A percentile compares a stretch with the other conserved stretches of the same genome.
Conservation (phyloP, 352 stramenopile species). For the Elongisporangium undulatum region DNA sequence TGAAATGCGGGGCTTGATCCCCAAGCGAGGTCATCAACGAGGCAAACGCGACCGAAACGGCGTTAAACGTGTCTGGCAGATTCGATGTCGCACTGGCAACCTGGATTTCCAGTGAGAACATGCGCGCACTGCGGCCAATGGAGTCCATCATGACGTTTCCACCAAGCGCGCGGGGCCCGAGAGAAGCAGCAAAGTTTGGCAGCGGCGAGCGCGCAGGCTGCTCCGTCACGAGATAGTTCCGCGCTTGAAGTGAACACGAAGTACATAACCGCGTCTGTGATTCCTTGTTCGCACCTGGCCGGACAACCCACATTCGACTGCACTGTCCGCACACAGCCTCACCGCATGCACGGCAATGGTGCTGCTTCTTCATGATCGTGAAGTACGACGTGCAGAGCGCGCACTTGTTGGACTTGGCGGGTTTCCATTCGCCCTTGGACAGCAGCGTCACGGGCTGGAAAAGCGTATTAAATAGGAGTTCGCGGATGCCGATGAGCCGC, state of each 20-base stretch:
- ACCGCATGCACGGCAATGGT: conserved; percentile 80
- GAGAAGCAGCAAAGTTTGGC: conserved; percentile 3
- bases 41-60: conserved; percentile 48
- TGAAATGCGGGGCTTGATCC: conserved; percentile 66
- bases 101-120: conserved; percentile 39
- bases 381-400: conserved; percentile 63
- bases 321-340: conserved; percentile 81
- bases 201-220: conserved; percentile 20
- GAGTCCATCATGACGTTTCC: background rate
- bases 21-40: conserved; percentile 53
- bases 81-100: conserved; percentile 66
- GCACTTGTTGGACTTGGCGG: conserved; percentile 52
- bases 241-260: conserved; percentile 68
- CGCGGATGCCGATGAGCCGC: conserved; percentile 72
- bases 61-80: conserved; percentile 51
- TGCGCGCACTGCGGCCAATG: background rate
- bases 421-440: conserved; percentile 57
- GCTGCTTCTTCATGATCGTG: conserved; percentile 65
- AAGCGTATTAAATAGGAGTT: conserved; percentile 81
- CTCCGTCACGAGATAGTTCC: conserved; percentile 44
- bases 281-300: conserved; percentile 46
- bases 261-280: conserved; percentile 78
- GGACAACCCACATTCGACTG: conserved; percentile 77
- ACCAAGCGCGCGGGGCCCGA: background rate
- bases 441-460: conserved; percentile 69